These are phyloP conservation scores for Gloeopeniophorella convolvens DNA, from an alignment of 768 basidiomycete species.

Conservation along the genomic window DNA sequence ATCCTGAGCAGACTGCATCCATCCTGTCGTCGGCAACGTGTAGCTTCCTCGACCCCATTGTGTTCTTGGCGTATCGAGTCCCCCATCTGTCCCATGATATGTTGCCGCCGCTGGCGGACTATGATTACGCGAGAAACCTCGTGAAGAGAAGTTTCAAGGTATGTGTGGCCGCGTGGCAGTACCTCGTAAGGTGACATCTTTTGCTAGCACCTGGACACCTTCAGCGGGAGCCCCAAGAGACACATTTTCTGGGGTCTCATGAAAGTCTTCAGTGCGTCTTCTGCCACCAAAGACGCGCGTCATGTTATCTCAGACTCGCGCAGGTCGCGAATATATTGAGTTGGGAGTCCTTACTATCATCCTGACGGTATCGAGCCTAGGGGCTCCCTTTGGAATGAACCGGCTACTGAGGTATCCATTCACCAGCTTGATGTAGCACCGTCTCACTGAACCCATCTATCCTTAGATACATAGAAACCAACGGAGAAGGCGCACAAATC, in stretches of 20 bases:
- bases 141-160: conserved; percentile 30
- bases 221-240: conserved; percentile 19
- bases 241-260: conserved; percentile 26
- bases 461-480: conserved; percentile 51
- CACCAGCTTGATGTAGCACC: neutral
- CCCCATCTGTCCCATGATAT: conserved; percentile 37
- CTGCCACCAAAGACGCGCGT: too few relatives aligned
- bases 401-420: conserved; percentile 26
- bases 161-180: conserved; percentile 9
- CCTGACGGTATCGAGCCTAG: conserved; percentile 20
- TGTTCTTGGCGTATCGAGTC: conserved; percentile 37
- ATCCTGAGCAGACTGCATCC: conserved; percentile 30
- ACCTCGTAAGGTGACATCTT: neutral
- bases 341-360: conserved; percentile 7
- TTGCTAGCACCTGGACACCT: conserved; percentile 25
- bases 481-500: conserved; percentile 40
- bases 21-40: conserved; percentile 34
- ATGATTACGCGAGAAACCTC: conserved; percentile 32
- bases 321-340: conserved; percentile 16
- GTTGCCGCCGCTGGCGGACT: conserved; percentile 46
- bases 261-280: conserved; percentile 20
- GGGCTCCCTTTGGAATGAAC: conserved; percentile 29
- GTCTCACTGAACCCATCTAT: neutral
- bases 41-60: conserved; percentile 48
- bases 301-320: neutral